Conservation (phyloP, 805 yeast species). For the Saitoella complicata region DNA sequence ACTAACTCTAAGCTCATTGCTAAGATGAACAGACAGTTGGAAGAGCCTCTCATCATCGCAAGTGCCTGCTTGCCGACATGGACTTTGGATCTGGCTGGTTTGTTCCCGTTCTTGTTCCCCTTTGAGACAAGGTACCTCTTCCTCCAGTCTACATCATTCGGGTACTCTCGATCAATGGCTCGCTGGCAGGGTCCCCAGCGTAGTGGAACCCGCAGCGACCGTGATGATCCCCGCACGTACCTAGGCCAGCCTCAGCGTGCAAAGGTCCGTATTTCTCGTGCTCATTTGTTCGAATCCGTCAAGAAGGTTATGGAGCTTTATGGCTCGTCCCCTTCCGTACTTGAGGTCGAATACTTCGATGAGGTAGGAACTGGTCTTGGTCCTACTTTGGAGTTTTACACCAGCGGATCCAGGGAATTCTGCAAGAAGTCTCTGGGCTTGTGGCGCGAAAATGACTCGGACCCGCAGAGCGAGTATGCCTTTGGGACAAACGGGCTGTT, state of each 20-base stretch:
- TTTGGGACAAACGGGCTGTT: slow-evolving; percentile 41
- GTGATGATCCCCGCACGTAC: slow-evolving; percentile 20
- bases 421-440: slow-evolving; percentile 36
- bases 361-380: slow-evolving; percentile 97
- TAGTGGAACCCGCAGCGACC: slow-evolving; percentile 1
- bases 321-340: slow-evolving; percentile 61
- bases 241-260: slow-evolving; percentile 66
- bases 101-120: slow-evolving; percentile 72
- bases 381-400: slow-evolving; percentile 86
- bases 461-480: slow-evolving; percentile 22
- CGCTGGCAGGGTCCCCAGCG: slow-evolving; percentile 41
- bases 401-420: slow-evolving; percentile 64
- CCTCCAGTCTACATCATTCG: slow-evolving; percentile 77
- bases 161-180: slow-evolving; percentile 67
- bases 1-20: slow-evolving; percentile 71
- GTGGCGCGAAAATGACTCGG: slow-evolving; percentile 42
- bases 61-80: slow-evolving; percentile 76
- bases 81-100: slow-evolving; percentile 57
- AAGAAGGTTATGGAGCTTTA: slow-evolving; percentile 58
- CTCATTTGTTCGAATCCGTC: slow-evolving; percentile 56
- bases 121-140: slow-evolving; percentile 63
- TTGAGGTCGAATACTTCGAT: slow-evolving; percentile 75
- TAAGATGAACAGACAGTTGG: slow-evolving; percentile 70
- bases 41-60: slow-evolving; percentile 76
- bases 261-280: slow-evolving; percentile 63